Evolutionary conservation across 1,284 basidiomycete genomes (phyloP).

Genomic region (Trametes polyzona): DNA sequence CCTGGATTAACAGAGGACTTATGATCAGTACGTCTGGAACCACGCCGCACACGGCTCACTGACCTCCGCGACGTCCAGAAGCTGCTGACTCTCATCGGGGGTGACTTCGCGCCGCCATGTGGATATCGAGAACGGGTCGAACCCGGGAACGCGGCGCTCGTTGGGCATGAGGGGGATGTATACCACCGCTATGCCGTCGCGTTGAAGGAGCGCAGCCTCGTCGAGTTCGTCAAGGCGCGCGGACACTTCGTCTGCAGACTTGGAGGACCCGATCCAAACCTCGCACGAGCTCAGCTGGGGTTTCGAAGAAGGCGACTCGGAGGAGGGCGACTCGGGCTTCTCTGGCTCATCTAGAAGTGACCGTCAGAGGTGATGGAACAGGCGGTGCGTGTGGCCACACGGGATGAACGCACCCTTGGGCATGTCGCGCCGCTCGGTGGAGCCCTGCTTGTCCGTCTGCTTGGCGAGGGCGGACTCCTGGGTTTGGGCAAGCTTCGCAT

Average conservation of each 20-base stretch:
- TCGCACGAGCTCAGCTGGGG: constrained; percentile 35
- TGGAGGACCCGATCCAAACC: constrained; percentile 48
- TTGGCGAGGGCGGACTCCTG: constrained; percentile 32
- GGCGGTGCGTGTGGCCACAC: not conserved
- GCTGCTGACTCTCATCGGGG: constrained; percentile 40
- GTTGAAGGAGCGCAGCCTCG: constrained; percentile 38
- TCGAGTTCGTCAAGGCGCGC: constrained; percentile 42
- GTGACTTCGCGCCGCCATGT: constrained; percentile 45
- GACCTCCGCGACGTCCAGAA: constrained; percentile 42
- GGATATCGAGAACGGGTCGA: constrained; percentile 42
- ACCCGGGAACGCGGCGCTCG: constrained; percentile 35
- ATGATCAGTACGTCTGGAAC: not conserved
- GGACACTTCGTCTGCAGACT: constrained; percentile 27
- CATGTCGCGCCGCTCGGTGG: constrained; percentile 23
- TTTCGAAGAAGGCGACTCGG: not conserved
- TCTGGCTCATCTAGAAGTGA: not conserved
- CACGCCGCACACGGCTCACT: not conserved
- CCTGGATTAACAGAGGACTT: constrained; percentile 21
- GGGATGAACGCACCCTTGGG: constrained; percentile 20
- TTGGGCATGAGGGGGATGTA: constrained; percentile 43
- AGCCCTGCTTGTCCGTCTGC: constrained; percentile 28
- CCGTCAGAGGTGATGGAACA: not conserved
- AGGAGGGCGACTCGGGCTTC: not conserved
- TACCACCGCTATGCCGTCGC: constrained; percentile 47
- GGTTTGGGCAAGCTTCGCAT: constrained; percentile 30